Evolutionary conservation across 371 early-diverging fungal species (phyloP), one percentile per base, ranked within the genome.

Genomic region (Furculomyces boomerangus): DNA sequence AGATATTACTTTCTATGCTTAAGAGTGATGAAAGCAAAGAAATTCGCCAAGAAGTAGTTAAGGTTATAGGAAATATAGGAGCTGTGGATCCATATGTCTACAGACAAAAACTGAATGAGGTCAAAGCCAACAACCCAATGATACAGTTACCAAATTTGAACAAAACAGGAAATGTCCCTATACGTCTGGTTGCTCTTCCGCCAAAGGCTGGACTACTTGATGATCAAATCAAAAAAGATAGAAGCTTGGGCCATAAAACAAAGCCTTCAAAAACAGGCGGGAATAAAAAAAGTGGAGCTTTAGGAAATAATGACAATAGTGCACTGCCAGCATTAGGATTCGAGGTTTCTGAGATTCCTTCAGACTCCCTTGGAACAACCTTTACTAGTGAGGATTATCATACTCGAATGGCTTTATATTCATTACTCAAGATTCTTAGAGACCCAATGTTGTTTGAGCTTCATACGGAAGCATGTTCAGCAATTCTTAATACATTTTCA

Each of bases 61-160:
- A 86, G 57, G 66, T 88, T 20, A 78, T 97, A 62, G 98, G 98
- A 57, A 88, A 89, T 27, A 67, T 97, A 13, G 98, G 98, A 44
- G 98, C 98, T 1, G 66, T 97, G 22, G 95, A 94, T 75, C 95
- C 98, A 20, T 91, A 92, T 64, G 73, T 78, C 51, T 86, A 90
- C 69, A 90, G 86, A 76, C 80, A 86, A 63, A 43, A 24, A 14
- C 37, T 51, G 20, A 25, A 35, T 30, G 52, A 51, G 7, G 10
- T 35, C 3, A 51, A 51, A 13, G 18, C 18, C 2, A 39, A n/a
- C 22, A 10, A 43, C 3, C 22, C 43, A 13, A 13, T n/a, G n/a
- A n/a, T n/a, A n/a, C n/a, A n/a, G n/a, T n/a, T n/a, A n/a, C n/a
- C n/a, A n/a, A n/a, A n/a, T n/a, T n/a, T n/a, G n/a, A n/a, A n/a